Evolutionary conservation across 1,139 yeast species (phyloP), one percentile per base, ranked within the genome.

Genomic region (Suhomyces bolitotheri): DNA sequence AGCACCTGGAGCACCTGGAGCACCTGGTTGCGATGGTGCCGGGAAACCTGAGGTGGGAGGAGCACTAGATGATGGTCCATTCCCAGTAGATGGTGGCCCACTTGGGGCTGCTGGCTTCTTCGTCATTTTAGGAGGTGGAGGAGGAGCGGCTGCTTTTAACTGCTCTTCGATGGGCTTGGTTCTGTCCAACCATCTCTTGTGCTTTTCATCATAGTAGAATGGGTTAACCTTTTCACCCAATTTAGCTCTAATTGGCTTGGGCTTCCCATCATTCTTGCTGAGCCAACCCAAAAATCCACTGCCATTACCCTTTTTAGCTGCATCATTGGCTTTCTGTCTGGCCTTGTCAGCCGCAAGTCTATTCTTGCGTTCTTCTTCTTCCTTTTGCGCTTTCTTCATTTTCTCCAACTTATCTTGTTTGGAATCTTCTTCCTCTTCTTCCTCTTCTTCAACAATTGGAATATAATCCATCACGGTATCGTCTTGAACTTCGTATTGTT

Each of bases 171-270:
- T 76, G 1, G 86, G 79, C 12, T 74, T 76, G 41, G 80, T 78
- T 41, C 78, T 79, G 53, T 87, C 82, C 36, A 92, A 79, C 96
- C 97, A 92, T 53, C 96, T 74, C 54, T 84, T 82, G 53, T 86
- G 74, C 42, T 83, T 79, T 50, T 87, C 94, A 61, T 90, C 96
- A 56, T 80, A 94, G 49, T 78, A 78, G 51, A 92, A 83, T 29
- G 51, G 51, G 31, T 45, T 46, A 5, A 32, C 40, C 45, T 80
- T 77, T 39, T 85, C 89, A 7, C 98, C 98, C 44, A 92, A 65
- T 51, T 92, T 89, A 22, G 97, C 97, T 48, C 78, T 76, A 41
- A 80, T 73, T 1, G 94, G 86, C 54, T 84, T 86, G 27, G 85
- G 83, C 39, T 78, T 82, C 32, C 80, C 82, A 35, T 78, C 76